Percentiles rank a stretch among this genome's conserved stretches.
phyloP scores from a whole-genome alignment of 2,329 filamentous ascomycete species.

The Cladophialophora immunda region DNA sequence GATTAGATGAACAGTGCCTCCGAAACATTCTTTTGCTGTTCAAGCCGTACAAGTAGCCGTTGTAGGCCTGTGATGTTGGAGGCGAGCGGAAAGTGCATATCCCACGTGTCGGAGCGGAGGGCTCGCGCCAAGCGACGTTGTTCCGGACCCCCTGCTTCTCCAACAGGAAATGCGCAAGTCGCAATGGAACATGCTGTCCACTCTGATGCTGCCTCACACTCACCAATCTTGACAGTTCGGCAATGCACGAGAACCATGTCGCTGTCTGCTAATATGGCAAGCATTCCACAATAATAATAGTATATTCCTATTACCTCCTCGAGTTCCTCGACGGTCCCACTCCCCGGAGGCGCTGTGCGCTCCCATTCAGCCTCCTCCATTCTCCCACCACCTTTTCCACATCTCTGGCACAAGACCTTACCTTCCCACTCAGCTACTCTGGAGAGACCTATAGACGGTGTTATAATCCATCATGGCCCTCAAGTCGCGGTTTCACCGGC shows the following conservation, averaged over 20 bases:
- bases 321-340: not conserved
- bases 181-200: slow-evolving; percentile 9
- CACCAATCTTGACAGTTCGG: not conserved
- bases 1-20: slow-evolving; percentile 13
- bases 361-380: not conserved
- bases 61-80: no score
- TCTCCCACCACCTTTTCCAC: not conserved
- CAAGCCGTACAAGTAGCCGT: not conserved
- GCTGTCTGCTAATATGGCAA: not conserved
- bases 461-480: slow-evolving; percentile 70
- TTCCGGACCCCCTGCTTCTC: not conserved
- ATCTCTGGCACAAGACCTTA: not conserved
- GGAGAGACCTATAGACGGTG: not conserved
- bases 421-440: not conserved
- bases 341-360: not conserved
- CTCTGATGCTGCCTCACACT: not conserved
- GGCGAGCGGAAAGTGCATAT: no score
- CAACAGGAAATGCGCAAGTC: not conserved
- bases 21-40: not conserved
- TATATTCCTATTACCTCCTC: not conserved
- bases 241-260: not conserved
- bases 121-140: not conserved
- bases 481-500: slow-evolving; percentile 93
- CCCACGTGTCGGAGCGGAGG: no score
- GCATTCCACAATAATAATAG: not conserved